Evolutionary conservation across 2,329 filamentous ascomycete species (phyloP).

Genomic region (Fusarium neocosmosporiellum): DNA sequence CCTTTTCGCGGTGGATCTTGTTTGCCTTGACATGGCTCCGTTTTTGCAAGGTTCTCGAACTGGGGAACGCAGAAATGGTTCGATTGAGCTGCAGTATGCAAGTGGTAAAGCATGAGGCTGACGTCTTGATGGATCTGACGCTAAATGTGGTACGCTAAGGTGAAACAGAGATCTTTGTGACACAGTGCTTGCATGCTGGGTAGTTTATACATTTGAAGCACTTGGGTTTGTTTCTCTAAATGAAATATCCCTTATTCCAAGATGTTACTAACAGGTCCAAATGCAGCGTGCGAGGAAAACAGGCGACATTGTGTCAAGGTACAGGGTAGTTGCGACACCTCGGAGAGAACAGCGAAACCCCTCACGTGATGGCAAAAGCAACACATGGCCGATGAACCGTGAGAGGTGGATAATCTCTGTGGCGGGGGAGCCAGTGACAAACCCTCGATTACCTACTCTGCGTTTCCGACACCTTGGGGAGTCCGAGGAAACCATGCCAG

Average conservation of each 20-base stretch:
- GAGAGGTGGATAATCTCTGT: constrained; percentile 17
- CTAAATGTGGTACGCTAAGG: neutral
- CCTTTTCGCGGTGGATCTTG: constrained; percentile 28
- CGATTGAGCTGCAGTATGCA: neutral
- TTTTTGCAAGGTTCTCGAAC: neutral
- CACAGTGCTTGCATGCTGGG: rapidly evolving
- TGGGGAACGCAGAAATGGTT: neutral
- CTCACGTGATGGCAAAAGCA: constrained; percentile 32
- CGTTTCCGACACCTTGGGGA: neutral
- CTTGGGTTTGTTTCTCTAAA: too few species aligned
- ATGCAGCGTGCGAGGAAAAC: rapidly evolving
- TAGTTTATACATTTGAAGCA: neutral
- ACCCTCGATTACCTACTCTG: constrained; percentile 11
- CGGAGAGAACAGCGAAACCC: constrained; percentile 37
- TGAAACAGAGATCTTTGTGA: neutral
- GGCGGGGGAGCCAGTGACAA: constrained; percentile 20
- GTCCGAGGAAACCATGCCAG: constrained; percentile 42
- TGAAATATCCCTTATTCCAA: neutral
- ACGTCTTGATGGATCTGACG: neutral
- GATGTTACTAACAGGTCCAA: neutral
- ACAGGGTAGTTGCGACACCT: constrained; percentile 20
- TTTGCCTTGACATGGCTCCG: constrained; percentile 32
- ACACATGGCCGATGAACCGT: neutral
- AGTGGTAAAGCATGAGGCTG: neutral
- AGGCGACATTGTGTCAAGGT: rapidly evolving